Evolutionary conservation across 345 rosid genomes (phyloP).

Genomic region (Mercurialis annua): DNA sequence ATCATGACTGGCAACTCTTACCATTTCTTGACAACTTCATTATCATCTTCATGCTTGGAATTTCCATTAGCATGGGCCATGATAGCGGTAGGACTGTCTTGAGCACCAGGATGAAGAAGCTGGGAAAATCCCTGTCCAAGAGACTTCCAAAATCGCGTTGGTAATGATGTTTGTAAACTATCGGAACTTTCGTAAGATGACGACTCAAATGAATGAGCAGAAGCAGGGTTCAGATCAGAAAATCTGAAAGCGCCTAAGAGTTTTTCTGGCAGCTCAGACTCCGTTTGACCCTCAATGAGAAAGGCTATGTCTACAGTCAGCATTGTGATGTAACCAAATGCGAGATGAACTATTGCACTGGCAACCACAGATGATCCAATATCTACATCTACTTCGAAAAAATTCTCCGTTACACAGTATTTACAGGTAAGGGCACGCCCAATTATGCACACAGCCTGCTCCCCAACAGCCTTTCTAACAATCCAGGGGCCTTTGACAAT

Average conservation of each 20-base stretch:
- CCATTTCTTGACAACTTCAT: constrained; percentile 41
- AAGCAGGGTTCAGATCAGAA: constrained; percentile 65
- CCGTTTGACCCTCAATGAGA: constrained; percentile 73
- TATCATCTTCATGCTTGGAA: constrained; percentile 28
- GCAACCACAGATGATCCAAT: constrained; percentile 97
- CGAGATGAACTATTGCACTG: constrained; percentile 86
- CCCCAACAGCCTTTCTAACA: constrained; percentile 93
- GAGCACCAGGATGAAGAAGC: constrained; percentile 56
- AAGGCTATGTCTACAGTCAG: constrained; percentile 92
- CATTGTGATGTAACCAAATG: constrained; percentile 79
- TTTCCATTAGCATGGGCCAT: constrained; percentile 32
- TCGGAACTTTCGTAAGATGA: constrained; percentile 23
- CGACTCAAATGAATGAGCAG: constrained; percentile 45
- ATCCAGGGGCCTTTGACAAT: constrained; percentile 97
- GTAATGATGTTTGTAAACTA: constrained; percentile 42
- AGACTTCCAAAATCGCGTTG: constrained; percentile 75
- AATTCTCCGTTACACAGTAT: constrained; percentile 44
- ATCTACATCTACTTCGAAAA: constrained; percentile 83
- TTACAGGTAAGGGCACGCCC: constrained; percentile 83
- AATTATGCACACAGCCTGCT: constrained; percentile 89
- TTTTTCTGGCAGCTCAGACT: constrained; percentile 83
- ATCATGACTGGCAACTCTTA: constrained; percentile 25
- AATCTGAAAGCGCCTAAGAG: constrained; percentile 79
- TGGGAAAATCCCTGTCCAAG: constrained; percentile 74
- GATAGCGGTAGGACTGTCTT: constrained; percentile 37